phyloP scores from a whole-genome alignment of 495 filamentous ascomycete species.

The Astrothelium macrocarpum region DNA sequence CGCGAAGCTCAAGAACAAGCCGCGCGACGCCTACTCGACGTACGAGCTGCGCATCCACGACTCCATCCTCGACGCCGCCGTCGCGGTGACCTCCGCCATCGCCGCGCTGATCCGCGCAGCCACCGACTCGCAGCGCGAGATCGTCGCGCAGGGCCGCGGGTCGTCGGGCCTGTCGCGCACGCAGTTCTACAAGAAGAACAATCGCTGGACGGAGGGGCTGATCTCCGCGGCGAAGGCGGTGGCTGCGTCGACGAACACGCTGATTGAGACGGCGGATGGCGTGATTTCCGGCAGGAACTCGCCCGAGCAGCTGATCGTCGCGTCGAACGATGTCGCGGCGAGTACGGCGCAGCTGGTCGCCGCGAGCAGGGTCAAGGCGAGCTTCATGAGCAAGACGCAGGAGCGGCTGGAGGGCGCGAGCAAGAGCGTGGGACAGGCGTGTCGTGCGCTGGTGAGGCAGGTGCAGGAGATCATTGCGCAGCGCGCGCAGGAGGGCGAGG shows the following conservation, averaged over 20 bases:
- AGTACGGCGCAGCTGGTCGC: slow-evolving; percentile 94
- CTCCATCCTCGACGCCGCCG: slow-evolving; percentile 83
- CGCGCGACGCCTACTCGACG: slow-evolving; percentile 86
- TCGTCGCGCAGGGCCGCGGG: slow-evolving; percentile 89
- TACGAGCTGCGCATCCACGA: slow-evolving; percentile 95
- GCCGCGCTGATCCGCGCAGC: slow-evolving; percentile 93
- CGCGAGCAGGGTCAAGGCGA: slow-evolving; percentile 90
- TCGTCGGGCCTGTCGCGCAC: slow-evolving; percentile 59
- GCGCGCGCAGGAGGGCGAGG: slow-evolving; percentile 65
- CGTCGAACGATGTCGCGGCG: slow-evolving; percentile 91
- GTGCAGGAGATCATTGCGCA: slow-evolving; percentile 90
- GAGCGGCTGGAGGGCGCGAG: slow-evolving; percentile 82
- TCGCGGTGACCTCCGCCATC: slow-evolving; percentile 94
- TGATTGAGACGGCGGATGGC: slow-evolving; percentile 96
- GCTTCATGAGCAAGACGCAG: slow-evolving; percentile 93
- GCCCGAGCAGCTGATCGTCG: slow-evolving; percentile 94
- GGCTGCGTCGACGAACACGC: slow-evolving; percentile 77
- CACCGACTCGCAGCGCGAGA: slow-evolving; percentile 88
- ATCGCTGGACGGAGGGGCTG: slow-evolving; percentile 93
- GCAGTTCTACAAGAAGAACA: slow-evolving; percentile 99
- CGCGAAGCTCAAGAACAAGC: slow-evolving; percentile 85
- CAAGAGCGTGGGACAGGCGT: slow-evolving; percentile 86
- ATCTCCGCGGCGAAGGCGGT: slow-evolving; percentile 97
- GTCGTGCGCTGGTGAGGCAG: slow-evolving; percentile 77
- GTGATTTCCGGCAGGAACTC: slow-evolving; percentile 85